Percentiles rank a stretch among this genome's conserved stretches.
phyloP scores from a whole-genome alignment of 2,329 filamentous ascomycete species.

The Calonectria hongkongensis region DNA sequence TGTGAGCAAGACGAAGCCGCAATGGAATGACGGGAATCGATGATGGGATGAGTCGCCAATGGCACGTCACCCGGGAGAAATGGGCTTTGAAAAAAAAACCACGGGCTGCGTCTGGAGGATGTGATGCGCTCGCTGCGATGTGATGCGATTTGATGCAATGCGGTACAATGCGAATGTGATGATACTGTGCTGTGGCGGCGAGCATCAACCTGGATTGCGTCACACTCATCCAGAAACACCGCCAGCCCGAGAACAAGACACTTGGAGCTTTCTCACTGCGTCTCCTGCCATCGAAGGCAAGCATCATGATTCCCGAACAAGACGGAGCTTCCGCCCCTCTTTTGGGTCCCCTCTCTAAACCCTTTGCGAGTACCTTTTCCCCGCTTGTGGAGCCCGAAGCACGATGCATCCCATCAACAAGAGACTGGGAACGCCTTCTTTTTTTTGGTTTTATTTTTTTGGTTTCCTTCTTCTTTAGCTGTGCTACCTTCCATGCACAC shows the following conservation, averaged over 20 bases:
- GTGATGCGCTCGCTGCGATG: slow-evolving; percentile 2
- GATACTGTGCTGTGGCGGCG: neutral
- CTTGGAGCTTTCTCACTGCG: slow-evolving; percentile 16
- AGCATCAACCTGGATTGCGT: slow-evolving; percentile 12
- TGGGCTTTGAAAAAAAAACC: neutral
- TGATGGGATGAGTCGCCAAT: slow-evolving; percentile 44
- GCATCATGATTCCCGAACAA: slow-evolving; percentile 18
- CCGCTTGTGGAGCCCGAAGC: slow-evolving; percentile 27
- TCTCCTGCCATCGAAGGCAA: slow-evolving; percentile 5
- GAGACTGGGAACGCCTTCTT: slow-evolving; percentile 20
- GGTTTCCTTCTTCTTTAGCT: neutral
- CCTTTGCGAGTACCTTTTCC: slow-evolving; percentile 5
- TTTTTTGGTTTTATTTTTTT: neutral
- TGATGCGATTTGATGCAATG: neutral
- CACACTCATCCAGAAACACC: slow-evolving; percentile 3
- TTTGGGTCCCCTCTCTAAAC: slow-evolving; percentile 14
- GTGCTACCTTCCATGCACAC: neutral
- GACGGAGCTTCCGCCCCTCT: slow-evolving; percentile 34
- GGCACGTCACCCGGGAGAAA: slow-evolving; percentile 47
- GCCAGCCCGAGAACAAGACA: slow-evolving; percentile 21
- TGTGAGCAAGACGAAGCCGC: slow-evolving; percentile 13
- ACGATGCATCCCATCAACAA: slow-evolving; percentile 29
- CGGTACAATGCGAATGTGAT: slow-evolving; percentile 2
- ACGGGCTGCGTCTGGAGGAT: neutral
- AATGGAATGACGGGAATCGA: slow-evolving; percentile 17